Conservation (phyloP, 257 asterid genomes). For the Jaltomata sinuosa region DNA sequence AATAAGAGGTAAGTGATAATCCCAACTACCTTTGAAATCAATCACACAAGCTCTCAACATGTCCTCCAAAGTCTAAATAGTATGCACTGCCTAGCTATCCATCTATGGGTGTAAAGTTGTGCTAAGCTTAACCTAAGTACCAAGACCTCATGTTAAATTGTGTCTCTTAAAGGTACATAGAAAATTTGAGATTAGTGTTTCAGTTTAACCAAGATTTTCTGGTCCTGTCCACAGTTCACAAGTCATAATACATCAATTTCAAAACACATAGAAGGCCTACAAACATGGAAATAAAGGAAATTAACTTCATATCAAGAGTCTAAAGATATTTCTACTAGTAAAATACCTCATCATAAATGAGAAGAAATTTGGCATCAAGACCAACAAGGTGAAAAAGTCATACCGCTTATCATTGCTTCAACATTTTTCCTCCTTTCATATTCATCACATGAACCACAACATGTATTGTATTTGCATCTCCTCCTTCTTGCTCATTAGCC, state of each 20-base stretch:
- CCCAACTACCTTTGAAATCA: no score
- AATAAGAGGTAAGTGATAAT: no score
- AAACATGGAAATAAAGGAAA: neutral
- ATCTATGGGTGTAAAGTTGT: no score
- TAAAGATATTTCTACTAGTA: neutral
- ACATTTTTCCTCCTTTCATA: conserved; percentile 60
- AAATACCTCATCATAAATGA: conserved; percentile 63
- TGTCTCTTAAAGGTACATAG: neutral
- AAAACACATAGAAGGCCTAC: neutral
- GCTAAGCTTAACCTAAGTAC: no score
- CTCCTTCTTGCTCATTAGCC: no score
- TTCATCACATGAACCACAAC: no score
- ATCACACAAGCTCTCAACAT: no score
- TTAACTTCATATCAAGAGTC: neutral
- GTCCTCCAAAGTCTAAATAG: no score
- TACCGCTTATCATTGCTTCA: conserved; percentile 70
- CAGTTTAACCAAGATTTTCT: neutral
- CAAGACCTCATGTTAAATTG: neutral
- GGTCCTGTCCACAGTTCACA: neutral
- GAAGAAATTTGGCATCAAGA: conserved; percentile 54
- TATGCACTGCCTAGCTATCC: no score
- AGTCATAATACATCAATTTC: neutral
- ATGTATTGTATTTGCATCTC: no score
- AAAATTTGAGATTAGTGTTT: neutral
- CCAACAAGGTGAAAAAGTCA: conserved; percentile 73